Conservation (phyloP, 805 yeast species). For the Ogataea pignaliae region DNA sequence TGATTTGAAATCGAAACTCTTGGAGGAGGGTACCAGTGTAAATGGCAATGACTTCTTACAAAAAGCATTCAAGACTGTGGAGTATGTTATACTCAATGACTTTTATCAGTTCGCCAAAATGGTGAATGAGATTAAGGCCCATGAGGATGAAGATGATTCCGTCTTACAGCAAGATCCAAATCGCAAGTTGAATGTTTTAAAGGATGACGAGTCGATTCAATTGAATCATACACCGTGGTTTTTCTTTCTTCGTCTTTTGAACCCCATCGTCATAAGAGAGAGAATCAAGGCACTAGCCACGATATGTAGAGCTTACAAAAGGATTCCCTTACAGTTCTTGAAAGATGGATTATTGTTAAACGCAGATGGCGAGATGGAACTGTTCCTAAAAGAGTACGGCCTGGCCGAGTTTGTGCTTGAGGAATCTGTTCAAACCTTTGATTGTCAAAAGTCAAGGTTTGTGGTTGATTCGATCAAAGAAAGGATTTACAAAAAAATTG, state of each 20-base stretch:
- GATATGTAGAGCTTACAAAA: constrained; percentile 54
- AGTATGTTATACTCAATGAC: constrained; percentile 36
- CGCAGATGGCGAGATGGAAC: constrained; percentile 34
- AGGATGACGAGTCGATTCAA: constrained; percentile 14
- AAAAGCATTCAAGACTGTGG: constrained; percentile 34
- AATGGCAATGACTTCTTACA: constrained; percentile 22
- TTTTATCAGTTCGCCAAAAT: constrained; percentile 49
- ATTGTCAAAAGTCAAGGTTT: constrained; percentile 21
- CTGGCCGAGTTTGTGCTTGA: constrained; percentile 30
- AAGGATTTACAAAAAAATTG: constrained; percentile 53
- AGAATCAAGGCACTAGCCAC: constrained; percentile 52
- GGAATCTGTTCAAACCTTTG: constrained; percentile 15
- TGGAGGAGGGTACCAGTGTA: constrained; percentile 8
- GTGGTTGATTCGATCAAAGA: constrained; percentile 21
- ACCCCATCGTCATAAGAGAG: constrained; percentile 53
- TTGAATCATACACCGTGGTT: constrained; percentile 19
- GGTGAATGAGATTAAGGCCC: constrained; percentile 19
- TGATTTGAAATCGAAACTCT: constrained; percentile 31
- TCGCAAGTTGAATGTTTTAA: constrained; percentile 1
- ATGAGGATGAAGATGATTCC: constrained; percentile 29
- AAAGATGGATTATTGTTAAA: constrained; percentile 17
- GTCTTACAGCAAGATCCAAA: neutral
- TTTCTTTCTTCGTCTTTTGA: constrained; percentile 34
- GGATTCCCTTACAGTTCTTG: constrained; percentile 29
- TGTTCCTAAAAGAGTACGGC: constrained; percentile 40